phyloP scores from a whole-genome alignment of 306 rosid genomes.

The Vachellia pachyceras region DNA sequence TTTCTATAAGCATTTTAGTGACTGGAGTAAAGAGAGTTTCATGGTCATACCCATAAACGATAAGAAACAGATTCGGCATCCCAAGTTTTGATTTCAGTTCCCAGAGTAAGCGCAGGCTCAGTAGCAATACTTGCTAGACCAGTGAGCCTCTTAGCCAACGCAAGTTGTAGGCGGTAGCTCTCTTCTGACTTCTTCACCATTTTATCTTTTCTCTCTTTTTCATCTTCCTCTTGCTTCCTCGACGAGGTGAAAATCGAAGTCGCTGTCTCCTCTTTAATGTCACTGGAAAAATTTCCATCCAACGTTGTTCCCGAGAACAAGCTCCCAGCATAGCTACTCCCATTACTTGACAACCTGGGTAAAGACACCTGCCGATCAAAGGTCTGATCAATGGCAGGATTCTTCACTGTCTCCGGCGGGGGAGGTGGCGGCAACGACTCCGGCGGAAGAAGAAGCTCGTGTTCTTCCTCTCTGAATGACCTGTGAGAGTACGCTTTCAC shows the following conservation, averaged over 20 bases:
- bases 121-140: conserved; percentile 64
- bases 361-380: conserved; percentile 79
- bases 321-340: conserved; percentile 84
- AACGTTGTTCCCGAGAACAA: conserved; percentile 78
- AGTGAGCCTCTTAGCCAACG: conserved; percentile 65
- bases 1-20: neutral
- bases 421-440: conserved; percentile 30
- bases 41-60: conserved; percentile 79
- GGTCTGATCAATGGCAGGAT: conserved; percentile 56
- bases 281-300: conserved; percentile 70
- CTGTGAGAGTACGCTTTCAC: conserved; percentile 30
- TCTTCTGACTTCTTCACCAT: conserved; percentile 51
- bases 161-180: conserved; percentile 64
- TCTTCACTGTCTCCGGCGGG: conserved; percentile 42
- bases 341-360: conserved; percentile 71
- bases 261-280: conserved; percentile 54
- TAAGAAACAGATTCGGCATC: conserved; percentile 84
- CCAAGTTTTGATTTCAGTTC: conserved; percentile 54
- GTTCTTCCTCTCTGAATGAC: conserved; percentile 49
- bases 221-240: conserved; percentile 38
- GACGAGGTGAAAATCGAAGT: conserved; percentile 40
- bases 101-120: conserved; percentile 57
- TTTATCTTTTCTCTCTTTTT: conserved; percentile 20
- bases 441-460: conserved; percentile 54
- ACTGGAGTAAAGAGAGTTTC: neutral